Conservation (phyloP, 169 alveolate species). For the Eimeria mitis region DNA sequence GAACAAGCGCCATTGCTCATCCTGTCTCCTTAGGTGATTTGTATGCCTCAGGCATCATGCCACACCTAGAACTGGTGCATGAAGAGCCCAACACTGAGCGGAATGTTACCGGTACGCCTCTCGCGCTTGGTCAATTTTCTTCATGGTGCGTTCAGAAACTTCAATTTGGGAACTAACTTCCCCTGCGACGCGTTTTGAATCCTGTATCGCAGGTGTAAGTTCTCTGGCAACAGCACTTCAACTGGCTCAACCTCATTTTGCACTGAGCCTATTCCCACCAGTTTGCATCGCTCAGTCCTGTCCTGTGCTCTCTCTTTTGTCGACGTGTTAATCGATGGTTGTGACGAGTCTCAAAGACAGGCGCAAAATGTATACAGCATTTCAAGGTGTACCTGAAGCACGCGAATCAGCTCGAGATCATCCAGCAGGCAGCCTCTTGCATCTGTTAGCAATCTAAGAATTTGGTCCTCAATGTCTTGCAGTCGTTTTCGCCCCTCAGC, state of each 20-base stretch:
- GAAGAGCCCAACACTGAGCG: neutral
- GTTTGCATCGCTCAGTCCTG: constrained; percentile 92
- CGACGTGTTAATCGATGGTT: constrained; percentile 89
- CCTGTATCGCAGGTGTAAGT: constrained; percentile 58
- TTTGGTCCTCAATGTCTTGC: constrained; percentile 96
- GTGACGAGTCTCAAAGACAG: constrained; percentile 92
- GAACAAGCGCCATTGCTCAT: neutral
- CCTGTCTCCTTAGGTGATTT: neutral
- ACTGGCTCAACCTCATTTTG: neutral
- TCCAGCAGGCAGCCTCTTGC: constrained; percentile 95
- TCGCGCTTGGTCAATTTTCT: constrained; percentile 91
- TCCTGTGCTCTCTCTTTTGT: constrained; percentile 90
- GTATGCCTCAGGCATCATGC: neutral
- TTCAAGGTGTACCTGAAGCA: constrained; percentile 87
- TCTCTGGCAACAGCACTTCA: neutral
- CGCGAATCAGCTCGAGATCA: constrained; percentile 94
- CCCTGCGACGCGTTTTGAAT: constrained; percentile 87
- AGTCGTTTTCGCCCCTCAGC: constrained; percentile 94
- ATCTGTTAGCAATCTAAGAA: constrained; percentile 93
- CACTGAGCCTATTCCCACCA: neutral
- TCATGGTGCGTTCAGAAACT: constrained; percentile 88
- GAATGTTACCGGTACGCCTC: constrained; percentile 88
- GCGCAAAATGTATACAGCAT: constrained; percentile 91
- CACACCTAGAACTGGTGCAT: neutral
- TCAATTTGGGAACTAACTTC: constrained; percentile 82